Base-by-base conservation (phyloP, 2,329 filamentous ascomycete genomes). In the Venturia asperata region DNA sequence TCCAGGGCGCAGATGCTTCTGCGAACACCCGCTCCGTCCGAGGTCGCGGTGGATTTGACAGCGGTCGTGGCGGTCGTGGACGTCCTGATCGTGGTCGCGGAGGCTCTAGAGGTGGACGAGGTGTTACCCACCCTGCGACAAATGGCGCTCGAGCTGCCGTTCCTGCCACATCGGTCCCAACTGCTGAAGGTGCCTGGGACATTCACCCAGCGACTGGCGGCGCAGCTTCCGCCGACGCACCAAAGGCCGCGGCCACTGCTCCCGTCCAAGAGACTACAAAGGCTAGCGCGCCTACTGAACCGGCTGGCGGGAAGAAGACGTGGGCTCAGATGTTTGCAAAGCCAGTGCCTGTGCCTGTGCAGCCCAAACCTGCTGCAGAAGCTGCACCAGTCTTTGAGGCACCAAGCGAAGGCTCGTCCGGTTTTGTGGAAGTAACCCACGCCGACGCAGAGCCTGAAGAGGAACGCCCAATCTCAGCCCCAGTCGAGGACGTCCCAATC, bases 171-270 rank as follows among this genome's bases (percentile, higher is more conserved):
- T 84, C 89, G 47, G 90, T 88, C 67, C 83, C 89, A 55, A 90
- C 88, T 67, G 83, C 85, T 68, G 89, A 92, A 72, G 74, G 78
- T 67, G 85, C 83, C 67, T 89, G 85, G 85, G 83, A 79, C 66
- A 76, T 81, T 67, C 75, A 80, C 60, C 71, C 77, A 43, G 75
- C 78, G 64, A 69, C 61, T 72, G 70, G 55, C 66, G 71, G 71
- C 49, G 67, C 72, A 61, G 70, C 64, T 34, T 66, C 70, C 45
- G 62, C 27, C 17, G n/a, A 6, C 45, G 60, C 60, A 41, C 45
- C 64, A 61, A 56, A 61, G 13, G 64, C 62, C 11, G 24, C 64
- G 17, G 60, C 61, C 27, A 5, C 42, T 41, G 37, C 39, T 19
- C 60, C 64, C 17, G 45, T n/a, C 4, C 37, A 56, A 27, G 42